Evolutionary conservation across 1,284 basidiomycete species (phyloP).

Genomic region (Tilletiaria anomala): DNA sequence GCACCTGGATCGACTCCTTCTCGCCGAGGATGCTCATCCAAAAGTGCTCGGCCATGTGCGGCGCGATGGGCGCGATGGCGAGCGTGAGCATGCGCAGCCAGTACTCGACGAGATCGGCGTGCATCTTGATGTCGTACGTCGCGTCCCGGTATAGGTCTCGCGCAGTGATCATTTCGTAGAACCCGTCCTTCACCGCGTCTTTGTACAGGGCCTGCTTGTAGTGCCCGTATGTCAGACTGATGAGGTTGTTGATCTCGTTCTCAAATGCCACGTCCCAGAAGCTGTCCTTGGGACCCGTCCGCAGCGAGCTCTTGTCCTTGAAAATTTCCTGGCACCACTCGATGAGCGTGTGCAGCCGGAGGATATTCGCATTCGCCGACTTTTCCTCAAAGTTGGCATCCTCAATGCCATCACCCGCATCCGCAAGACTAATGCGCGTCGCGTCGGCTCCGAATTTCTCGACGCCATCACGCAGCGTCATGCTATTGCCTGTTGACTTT

Average conservation of each 20-base stretch:
- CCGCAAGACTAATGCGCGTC: conserved; percentile 78
- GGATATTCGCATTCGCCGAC: conserved; percentile 91
- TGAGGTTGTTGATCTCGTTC: conserved; percentile 75
- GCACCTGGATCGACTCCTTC: conserved; percentile 65
- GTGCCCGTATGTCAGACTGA: conserved; percentile 55
- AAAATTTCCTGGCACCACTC: conserved; percentile 74
- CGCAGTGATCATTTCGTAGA: conserved; percentile 83
- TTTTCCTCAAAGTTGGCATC: conserved; percentile 99
- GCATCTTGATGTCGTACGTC: conserved; percentile 69
- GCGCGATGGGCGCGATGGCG: conserved; percentile 73
- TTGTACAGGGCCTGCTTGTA: conserved; percentile 71
- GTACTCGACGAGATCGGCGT: conserved; percentile 54
- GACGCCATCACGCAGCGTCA: conserved; percentile 33
- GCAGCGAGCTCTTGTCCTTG: conserved; percentile 53
- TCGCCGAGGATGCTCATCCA: conserved; percentile 59
- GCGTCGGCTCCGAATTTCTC: conserved; percentile 77
- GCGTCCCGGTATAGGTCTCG: conserved; percentile 96
- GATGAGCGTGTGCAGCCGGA: conserved; percentile 79
- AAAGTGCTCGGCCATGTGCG: conserved; percentile 88
- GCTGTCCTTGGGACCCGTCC: conserved; percentile 43
- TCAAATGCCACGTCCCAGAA: conserved; percentile 68
- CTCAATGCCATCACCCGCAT: conserved; percentile 93
- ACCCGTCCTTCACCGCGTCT: conserved; percentile 83
- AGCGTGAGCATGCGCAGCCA: conserved; percentile 73
- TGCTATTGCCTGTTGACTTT: conserved; percentile 65